Conservation (phyloP, 768 basidiomycete species). For the Boletus reticuloceps region DNA sequence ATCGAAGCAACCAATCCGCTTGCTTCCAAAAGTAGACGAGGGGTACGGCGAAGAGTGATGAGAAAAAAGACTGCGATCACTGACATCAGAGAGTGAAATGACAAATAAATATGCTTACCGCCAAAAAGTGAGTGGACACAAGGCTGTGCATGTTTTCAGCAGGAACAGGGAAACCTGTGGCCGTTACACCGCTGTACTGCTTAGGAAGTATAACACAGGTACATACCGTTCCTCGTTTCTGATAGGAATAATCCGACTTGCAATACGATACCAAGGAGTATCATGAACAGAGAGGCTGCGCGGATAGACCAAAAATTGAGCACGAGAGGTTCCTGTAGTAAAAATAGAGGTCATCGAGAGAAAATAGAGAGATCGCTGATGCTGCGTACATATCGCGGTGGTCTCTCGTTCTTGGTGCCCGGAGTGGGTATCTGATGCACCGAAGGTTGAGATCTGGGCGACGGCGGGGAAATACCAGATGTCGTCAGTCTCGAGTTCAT, state of each 20-base stretch:
- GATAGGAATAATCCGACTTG: conserved; percentile 16
- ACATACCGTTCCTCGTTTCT: conserved; percentile 14
- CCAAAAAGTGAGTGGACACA: conserved; percentile 44
- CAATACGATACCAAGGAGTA: conserved; percentile 27
- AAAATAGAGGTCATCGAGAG: background rate
- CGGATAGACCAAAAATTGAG: conserved; percentile 40
- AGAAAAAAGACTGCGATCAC: conserved; percentile 52
- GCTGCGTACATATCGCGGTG: conserved; percentile 43
- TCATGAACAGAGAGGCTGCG: conserved; percentile 40
- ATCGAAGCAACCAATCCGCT: conserved; percentile 52
- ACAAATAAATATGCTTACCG: conserved; percentile 33
- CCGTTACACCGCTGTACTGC: background rate
- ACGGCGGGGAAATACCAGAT: conserved; percentile 13
- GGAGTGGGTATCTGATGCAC: conserved; percentile 51
- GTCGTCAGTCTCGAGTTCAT: conserved; percentile 4
- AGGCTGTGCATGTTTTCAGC: conserved; percentile 46
- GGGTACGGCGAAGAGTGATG: conserved; percentile 50
- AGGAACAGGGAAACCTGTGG: conserved; percentile 53
- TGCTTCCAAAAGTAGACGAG: conserved; percentile 47
- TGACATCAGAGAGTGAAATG: background rate
- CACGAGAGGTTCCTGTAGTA: conserved; percentile 26
- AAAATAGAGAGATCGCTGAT: background rate
- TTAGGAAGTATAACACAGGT: background rate
- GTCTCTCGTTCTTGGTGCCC: conserved; percentile 28
- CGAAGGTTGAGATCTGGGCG: conserved; percentile 42